These are phyloP conservation scores for Claviceps spartinae DNA, from an alignment of 2,329 filamentous ascomycete genomes.

Conservation along the genomic window DNA sequence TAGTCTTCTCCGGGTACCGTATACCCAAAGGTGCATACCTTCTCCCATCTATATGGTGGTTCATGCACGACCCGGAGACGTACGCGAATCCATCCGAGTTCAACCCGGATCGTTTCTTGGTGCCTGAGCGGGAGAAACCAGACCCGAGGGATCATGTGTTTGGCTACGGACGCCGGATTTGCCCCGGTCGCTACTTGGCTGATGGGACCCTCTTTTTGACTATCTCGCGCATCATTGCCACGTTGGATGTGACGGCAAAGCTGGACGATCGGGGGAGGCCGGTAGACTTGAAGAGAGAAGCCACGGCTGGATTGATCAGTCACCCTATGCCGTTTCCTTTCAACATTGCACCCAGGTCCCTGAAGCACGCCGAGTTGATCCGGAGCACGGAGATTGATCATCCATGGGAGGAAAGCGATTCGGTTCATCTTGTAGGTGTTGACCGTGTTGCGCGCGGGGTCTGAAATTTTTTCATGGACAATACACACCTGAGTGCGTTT, in stretches of 20 bases:
- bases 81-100: slow-evolving; percentile 34
- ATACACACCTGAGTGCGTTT: too few species aligned
- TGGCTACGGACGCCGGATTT: slow-evolving; percentile 23
- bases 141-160: slow-evolving; percentile 17
- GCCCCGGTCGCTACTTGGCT: slow-evolving; percentile 20
- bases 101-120: slow-evolving; percentile 20
- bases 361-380: slow-evolving; percentile 4
- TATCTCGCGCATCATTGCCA: slow-evolving; percentile 29
- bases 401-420: slow-evolving; percentile 6
- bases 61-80: slow-evolving; percentile 54
- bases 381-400: slow-evolving; percentile 3
- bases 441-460: background rate
- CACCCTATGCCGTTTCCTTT: background rate
- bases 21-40: slow-evolving; percentile 17
- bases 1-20: slow-evolving; percentile 9
- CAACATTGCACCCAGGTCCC: background rate
- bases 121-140: slow-evolving; percentile 11
- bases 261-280: slow-evolving; percentile 20
- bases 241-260: slow-evolving; percentile 25
- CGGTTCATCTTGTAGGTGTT: background rate
- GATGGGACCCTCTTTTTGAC: slow-evolving; percentile 18
- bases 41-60: slow-evolving; percentile 15
- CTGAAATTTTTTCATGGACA: background rate
- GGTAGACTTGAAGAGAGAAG: slow-evolving; percentile 12
- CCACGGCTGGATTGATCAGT: slow-evolving; percentile 2